Evolutionary conservation across 2,329 filamentous ascomycete species (phyloP).

Genomic region (Colletotrichum viniferum): DNA sequence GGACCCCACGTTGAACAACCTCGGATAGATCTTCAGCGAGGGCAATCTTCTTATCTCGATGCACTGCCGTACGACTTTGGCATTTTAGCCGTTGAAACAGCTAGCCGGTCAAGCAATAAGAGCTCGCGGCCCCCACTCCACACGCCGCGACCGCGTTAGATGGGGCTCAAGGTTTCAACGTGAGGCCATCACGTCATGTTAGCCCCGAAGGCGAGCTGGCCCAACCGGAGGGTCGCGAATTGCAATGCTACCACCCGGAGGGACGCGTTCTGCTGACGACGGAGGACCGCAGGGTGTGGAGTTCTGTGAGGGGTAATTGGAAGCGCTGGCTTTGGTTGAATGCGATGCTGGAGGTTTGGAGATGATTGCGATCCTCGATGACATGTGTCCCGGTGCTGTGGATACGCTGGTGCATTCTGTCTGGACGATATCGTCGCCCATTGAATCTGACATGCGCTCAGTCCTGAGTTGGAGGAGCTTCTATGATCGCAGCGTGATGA

Average conservation of each 20-base stretch:
- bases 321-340: neutral
- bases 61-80: neutral
- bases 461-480: fast-evolving
- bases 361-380: neutral
- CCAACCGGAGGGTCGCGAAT: neutral
- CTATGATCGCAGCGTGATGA: fast-evolving
- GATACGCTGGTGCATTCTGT: neutral
- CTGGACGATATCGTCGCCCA: neutral
- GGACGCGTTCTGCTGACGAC: neutral
- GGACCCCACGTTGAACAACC: neutral
- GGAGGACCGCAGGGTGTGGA: neutral
- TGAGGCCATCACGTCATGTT: conserved; percentile 22
- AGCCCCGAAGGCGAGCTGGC: conserved; percentile 17
- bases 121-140: neutral
- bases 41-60: neutral
- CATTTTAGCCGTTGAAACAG: neutral
- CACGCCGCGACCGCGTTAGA: neutral
- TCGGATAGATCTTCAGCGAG: neutral
- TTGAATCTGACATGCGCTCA: fast-evolving
- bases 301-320: neutral
- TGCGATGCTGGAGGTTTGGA: neutral
- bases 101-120: neutral
- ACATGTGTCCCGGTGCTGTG: neutral
- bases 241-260: neutral
- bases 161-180: neutral